Conservation (phyloP, 116 monocot genomes). For the Cymodocea nodosa region DNA sequence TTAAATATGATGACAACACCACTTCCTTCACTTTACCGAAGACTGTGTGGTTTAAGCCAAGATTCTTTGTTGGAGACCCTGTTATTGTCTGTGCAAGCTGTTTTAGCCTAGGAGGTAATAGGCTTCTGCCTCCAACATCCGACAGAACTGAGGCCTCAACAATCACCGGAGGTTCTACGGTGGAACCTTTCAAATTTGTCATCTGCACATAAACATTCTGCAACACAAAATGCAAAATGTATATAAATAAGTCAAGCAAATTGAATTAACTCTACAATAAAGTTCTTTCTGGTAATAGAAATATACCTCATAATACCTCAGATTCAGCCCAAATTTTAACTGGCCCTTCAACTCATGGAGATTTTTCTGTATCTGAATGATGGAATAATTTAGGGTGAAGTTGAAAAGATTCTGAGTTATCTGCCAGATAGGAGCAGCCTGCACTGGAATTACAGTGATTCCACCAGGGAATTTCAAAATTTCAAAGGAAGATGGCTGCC, state of each 20-base stretch:
- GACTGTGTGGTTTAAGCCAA: constrained; percentile 55
- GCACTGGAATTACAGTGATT: constrained; percentile 47
- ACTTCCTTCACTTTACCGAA: constrained; percentile 66
- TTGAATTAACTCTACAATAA: not conserved
- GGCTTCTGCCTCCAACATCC: constrained; percentile 34
- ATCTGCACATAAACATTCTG: constrained; percentile 71
- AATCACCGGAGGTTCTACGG: constrained; percentile 36
- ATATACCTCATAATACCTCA: constrained; percentile 50
- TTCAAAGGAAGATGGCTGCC: constrained; percentile 43
- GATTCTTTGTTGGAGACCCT: constrained; percentile 31
- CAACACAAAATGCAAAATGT: constrained; percentile 2
- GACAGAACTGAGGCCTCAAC: constrained; percentile 55
- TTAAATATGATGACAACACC: constrained; percentile 46
- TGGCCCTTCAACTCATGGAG: constrained; percentile 48
- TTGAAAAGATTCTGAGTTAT: constrained; percentile 43
- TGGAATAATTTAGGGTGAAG: constrained; percentile 47
- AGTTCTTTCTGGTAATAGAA: not conserved
- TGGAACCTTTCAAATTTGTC: constrained; percentile 57
- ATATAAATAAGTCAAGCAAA: not conserved
- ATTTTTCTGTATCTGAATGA: constrained; percentile 38
- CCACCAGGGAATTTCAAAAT: constrained; percentile 67
- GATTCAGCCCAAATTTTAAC: constrained; percentile 49
- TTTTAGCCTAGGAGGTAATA: constrained; percentile 33
- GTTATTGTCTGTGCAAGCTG: constrained; percentile 50
- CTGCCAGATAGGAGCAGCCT: constrained; percentile 51